Evolutionary conservation across 1,139 yeast species (phyloP), one percentile per base, ranked within the genome.

Genomic region (Candida dubliniensis): DNA sequence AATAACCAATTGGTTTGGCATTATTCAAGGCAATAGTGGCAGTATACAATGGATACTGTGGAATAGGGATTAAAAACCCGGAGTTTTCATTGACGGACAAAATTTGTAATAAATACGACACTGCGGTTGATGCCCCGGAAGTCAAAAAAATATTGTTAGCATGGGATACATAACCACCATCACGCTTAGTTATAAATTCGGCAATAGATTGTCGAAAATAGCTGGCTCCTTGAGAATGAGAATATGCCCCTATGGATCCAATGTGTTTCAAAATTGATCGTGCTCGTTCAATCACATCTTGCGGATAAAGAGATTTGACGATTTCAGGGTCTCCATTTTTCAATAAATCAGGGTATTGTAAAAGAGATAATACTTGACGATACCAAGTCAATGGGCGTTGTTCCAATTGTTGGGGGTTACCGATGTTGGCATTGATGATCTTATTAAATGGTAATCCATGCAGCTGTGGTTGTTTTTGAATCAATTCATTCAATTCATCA

Each of bases 301-400:
- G 50, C 9, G 93, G 89, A 62, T 76, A 87, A 2, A 55, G 10
- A 61, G 47, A 27, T 74, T 63, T 34, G 56, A 18, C 23, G 23
- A 5, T 18, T 18, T 18, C 23, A 18, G 23, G 23, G 23, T 18
- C 23, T 18, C 23, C 23, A 18, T 18, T 43, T 18, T 61, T 58
- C 42, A 89, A 58, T 43, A 91, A 65, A 31, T 76, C 79, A 0
- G 99, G 98, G 61, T 88, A 86, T 67, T 93, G 96, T 57, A 91
- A 70, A 38, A 91, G 68, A 0, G 96, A 80, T 50, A 91, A 71
- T 4, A 91, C 96, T 63, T 91, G 96, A 59, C 99, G 79, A 67
- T 89, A 90, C 74, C 95, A 95, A n/a, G 96, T 88, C 58, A 93
- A 73, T 1, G 99, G 99, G 57, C 83, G 78, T 66, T 93, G 99